phyloP scores from a whole-genome alignment of 371 early-diverging fungal genomes.

The Saksenaea vasiformis region DNA sequence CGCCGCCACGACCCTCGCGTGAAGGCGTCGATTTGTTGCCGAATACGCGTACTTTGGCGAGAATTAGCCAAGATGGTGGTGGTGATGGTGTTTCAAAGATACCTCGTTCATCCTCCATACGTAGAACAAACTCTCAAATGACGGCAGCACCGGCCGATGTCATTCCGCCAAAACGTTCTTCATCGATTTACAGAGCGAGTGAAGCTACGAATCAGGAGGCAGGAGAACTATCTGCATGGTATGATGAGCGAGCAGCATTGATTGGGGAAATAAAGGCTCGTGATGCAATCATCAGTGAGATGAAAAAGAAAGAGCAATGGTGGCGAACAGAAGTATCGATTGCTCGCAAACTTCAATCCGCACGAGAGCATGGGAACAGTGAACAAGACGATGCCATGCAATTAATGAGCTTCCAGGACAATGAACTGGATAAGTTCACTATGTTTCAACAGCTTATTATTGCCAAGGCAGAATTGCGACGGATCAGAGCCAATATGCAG shows the following conservation, averaged over 20 bases:
- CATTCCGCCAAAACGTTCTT: not conserved
- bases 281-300: conserved; percentile 42
- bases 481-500: too few relatives aligned
- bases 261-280: conserved; percentile 44
- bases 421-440: too few relatives aligned
- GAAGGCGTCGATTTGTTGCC: conserved; percentile 46
- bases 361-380: too few relatives aligned
- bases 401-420: too few relatives aligned
- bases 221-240: conserved; percentile 5
- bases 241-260: conserved; percentile 34
- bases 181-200: not conserved
- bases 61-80: not conserved
- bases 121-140: not conserved
- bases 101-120: not conserved
- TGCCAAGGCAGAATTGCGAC: not conserved
- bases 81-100: conserved; percentile 11
- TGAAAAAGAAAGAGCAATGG: conserved; percentile 57
- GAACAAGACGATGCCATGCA: too few relatives aligned
- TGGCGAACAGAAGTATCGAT: conserved; percentile 54
- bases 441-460: not conserved
- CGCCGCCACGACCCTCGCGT: conserved; percentile 44
- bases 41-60: not conserved
- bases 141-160: not conserved
- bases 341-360: conserved; percentile 28
- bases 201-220: not conserved